Percentiles rank a stretch among this genome's conserved stretches.
phyloP scores from a whole-genome alignment of 2,329 filamentous ascomycete genomes.

The Nakataea oryzae region DNA sequence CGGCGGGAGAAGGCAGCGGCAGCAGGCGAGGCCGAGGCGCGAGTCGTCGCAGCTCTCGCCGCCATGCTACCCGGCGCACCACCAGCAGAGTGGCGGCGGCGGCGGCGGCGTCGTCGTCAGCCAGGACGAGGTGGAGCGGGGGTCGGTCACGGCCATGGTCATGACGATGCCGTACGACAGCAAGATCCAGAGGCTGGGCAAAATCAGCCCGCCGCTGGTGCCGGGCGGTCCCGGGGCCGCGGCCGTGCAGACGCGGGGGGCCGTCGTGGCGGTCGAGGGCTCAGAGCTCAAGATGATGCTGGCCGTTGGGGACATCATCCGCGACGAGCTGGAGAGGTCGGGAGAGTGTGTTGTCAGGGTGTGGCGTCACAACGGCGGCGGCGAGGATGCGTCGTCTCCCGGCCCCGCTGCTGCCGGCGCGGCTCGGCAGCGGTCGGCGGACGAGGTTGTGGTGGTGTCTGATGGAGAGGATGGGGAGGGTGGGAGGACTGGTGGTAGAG shows the following conservation, averaged over 20 bases:
- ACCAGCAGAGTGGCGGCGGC: neutral
- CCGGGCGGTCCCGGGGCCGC: slow-evolving; percentile 12
- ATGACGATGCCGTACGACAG: slow-evolving; percentile 64
- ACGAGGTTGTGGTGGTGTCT: slow-evolving; percentile 23
- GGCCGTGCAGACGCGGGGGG: slow-evolving; percentile 48
- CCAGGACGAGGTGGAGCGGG: slow-evolving; percentile 21
- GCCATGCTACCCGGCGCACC: neutral
- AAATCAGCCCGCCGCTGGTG: slow-evolving; percentile 60
- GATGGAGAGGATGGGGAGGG: neutral
- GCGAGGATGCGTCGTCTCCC: neutral
- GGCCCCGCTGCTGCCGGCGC: neutral
- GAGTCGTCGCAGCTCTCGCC: neutral
- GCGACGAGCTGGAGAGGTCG: slow-evolving; percentile 44
- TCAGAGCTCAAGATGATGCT: slow-evolving; percentile 39
- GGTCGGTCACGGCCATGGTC: slow-evolving; percentile 56
- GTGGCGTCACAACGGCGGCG: slow-evolving; percentile 30
- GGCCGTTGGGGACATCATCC: slow-evolving; percentile 53
- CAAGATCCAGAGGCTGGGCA: slow-evolving; percentile 67
- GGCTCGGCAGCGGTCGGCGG: neutral
- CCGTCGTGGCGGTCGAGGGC: slow-evolving; percentile 77
- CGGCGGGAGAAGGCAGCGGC: neutral
- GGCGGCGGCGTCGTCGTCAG: slow-evolving; percentile 1
- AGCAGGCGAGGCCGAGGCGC: neutral
- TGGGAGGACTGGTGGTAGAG: no score
- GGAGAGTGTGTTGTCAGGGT: slow-evolving; percentile 33